Conservation (phyloP, 176 grass and related monocot genomes). For the Bothriochloa decipiens region DNA sequence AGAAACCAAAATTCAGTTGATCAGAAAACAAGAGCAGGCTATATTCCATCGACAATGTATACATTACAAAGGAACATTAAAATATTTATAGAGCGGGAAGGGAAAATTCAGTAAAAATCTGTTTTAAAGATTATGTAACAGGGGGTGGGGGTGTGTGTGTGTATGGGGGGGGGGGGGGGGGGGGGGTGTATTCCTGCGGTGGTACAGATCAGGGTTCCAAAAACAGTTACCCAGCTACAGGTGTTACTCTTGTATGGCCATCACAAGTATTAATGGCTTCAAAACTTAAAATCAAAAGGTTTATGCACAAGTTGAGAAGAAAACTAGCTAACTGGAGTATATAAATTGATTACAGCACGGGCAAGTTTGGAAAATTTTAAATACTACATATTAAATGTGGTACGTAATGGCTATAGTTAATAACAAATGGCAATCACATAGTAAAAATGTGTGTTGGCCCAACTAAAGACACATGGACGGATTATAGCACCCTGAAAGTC, state of each 20-base stretch:
- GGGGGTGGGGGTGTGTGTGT: background rate
- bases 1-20: slow-evolving; percentile 32
- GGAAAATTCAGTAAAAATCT: slow-evolving; percentile 1
- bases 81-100: background rate
- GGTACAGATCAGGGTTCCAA: background rate
- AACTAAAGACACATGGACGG: background rate
- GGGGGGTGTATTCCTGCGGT: background rate
- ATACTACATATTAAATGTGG: background rate
- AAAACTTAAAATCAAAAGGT: background rate
- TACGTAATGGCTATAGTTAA: background rate
- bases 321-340: slow-evolving; percentile 5
- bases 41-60: background rate
- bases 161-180: background rate
- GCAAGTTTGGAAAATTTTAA: background rate
- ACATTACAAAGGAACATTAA: background rate
- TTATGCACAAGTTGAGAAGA: background rate
- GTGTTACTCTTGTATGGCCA: background rate
- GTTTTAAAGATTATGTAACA: background rate
- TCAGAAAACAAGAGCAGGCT: background rate
- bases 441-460: background rate
- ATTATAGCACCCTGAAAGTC: slow-evolving; percentile 14
- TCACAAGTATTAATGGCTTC: background rate
- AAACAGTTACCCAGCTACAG: background rate
- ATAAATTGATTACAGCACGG: background rate
- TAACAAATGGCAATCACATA: background rate